A percentile compares a stretch with the other conserved stretches of the same genome.
Conservation (phyloP, 768 basidiomycete genomes). For the Bullera alba region DNA sequence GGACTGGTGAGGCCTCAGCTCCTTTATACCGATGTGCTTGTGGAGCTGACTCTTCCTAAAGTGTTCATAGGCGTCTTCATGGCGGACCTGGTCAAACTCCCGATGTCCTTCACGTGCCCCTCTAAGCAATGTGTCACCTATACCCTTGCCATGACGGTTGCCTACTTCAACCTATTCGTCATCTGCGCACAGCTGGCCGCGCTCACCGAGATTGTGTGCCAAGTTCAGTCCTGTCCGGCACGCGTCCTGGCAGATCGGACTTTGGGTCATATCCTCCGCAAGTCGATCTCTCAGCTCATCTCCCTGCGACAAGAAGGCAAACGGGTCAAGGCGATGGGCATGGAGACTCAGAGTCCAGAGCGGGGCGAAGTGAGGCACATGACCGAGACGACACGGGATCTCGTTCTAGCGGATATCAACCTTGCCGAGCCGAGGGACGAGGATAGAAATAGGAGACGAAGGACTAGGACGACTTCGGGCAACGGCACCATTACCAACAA, state of each 20-base stretch:
- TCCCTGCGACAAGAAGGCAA: not conserved
- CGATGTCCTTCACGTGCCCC: not conserved
- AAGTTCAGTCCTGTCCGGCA: not conserved
- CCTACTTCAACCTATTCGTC: conserved; percentile 1
- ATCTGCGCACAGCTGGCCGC: not conserved
- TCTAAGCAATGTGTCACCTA: not conserved
- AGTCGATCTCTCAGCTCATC: not conserved
- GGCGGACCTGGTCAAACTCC: not conserved
- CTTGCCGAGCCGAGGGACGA: not conserved
- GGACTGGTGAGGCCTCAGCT: not conserved
- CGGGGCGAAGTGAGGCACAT: not conserved
- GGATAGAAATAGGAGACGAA: not conserved
- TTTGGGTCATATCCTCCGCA: not conserved
- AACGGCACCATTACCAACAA: not conserved
- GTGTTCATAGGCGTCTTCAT: not conserved
- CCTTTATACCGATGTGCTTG: not conserved
- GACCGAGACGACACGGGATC: not conserved
- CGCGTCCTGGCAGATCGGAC: not conserved
- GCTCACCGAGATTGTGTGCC: not conserved
- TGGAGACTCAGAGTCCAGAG: not conserved
- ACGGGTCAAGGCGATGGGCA: not conserved
- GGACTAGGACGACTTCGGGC: not conserved
- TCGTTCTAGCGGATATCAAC: not conserved
- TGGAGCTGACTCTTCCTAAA: not conserved
- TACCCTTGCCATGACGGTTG: not conserved